phyloP scores from a whole-genome alignment of 2,329 filamentous ascomycete genomes.

The Pyricularia sp. region DNA sequence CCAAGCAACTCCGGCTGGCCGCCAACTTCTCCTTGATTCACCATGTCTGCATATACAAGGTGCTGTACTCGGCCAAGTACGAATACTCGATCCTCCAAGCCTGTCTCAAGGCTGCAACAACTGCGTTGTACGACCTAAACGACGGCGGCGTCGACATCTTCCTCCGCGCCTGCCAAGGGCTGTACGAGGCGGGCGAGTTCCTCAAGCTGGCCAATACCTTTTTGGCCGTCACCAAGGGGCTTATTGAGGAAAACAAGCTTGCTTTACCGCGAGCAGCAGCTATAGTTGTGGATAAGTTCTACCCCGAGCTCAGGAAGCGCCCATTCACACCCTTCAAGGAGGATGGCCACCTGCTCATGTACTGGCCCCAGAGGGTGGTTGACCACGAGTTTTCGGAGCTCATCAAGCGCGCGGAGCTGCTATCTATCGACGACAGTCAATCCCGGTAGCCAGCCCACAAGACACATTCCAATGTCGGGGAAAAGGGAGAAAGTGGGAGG shows the following conservation, averaged over 20 bases:
- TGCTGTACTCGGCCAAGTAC: constrained; percentile 13
- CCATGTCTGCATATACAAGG: constrained; percentile 16
- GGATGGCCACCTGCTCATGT: not conserved
- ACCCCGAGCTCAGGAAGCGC: not conserved
- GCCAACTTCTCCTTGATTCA: constrained; percentile 8
- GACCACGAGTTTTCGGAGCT: not conserved
- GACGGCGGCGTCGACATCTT: constrained; percentile 5
- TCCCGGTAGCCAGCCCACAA: not conserved
- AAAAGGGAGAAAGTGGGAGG: too few species aligned
- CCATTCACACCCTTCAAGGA: not conserved
- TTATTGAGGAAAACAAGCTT: not conserved
- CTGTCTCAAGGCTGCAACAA: constrained; percentile 5
- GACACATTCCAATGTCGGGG: not conserved
- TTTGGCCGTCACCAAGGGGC: constrained; percentile 1
- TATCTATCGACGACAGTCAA: not conserved
- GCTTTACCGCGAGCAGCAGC: not conserved
- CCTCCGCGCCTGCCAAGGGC: constrained; percentile 3
- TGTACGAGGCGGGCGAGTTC: constrained; percentile 6
- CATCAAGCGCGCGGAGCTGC: not conserved
- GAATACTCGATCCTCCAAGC: constrained; percentile 12
- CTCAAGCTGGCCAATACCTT: constrained; percentile 4
- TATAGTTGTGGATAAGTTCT: not conserved
- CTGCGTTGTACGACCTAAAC: constrained; percentile 3
- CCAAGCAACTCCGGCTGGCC: not conserved
- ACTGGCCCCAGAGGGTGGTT: not conserved